Percentiles rank a stretch among this genome's conserved stretches.
These are phyloP conservation scores for Pythium phragmitis DNA, from an alignment of 352 stramenopile genomes.

Conservation along the genomic window DNA sequence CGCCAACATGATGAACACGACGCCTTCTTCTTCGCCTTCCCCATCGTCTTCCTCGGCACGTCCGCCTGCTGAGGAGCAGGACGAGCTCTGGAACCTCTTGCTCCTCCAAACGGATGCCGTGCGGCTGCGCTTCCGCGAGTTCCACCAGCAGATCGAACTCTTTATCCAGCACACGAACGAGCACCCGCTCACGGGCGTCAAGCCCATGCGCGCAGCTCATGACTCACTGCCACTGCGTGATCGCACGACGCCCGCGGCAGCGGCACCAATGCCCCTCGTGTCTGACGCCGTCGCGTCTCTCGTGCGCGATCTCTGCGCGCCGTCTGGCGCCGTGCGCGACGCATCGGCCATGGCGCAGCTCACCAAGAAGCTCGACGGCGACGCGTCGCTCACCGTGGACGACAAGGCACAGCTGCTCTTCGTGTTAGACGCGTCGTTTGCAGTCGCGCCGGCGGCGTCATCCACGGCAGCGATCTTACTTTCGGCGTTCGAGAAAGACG, in stretches of 20 bases:
- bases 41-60: slow-evolving; percentile 6
- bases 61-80: slow-evolving; percentile 9
- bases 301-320: slow-evolving; percentile 41
- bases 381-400: slow-evolving; percentile 39
- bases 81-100: slow-evolving; percentile 51
- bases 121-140: slow-evolving; percentile 42
- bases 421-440: slow-evolving; percentile 54
- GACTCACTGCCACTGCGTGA: slow-evolving; percentile 37
- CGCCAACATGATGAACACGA: neutral
- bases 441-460: slow-evolving; percentile 21
- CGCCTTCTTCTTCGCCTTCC: neutral
- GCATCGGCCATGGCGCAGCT: slow-evolving; percentile 41
- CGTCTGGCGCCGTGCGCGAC: slow-evolving; percentile 36
- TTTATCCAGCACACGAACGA: slow-evolving; percentile 56
- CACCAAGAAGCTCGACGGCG: slow-evolving; percentile 31
- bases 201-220: slow-evolving; percentile 21
- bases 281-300: slow-evolving; percentile 43
- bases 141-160: slow-evolving; percentile 66
- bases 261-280: slow-evolving; percentile 30
- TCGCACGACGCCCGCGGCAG: slow-evolving; percentile 16
- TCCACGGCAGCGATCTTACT: slow-evolving; percentile 16
- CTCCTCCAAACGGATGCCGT: slow-evolving; percentile 57
- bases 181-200: slow-evolving; percentile 41
- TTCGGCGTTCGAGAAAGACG: slow-evolving; percentile 49
- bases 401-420: slow-evolving; percentile 61